phyloP scores from a whole-genome alignment of 257 asterid species.

The Prunella vulgaris region DNA sequence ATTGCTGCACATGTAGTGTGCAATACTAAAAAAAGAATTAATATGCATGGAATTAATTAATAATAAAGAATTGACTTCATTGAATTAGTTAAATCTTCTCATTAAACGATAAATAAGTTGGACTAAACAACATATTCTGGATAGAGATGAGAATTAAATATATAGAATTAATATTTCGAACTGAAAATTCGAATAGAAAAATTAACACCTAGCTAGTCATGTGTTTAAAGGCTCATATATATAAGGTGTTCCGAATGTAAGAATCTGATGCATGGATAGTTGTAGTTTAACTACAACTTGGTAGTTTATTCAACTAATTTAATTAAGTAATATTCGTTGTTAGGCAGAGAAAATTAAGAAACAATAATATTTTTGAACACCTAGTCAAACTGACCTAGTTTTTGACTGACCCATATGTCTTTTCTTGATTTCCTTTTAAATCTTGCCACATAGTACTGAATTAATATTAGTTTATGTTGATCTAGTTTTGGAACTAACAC shows the following conservation, averaged over 20 bases:
- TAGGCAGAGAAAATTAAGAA: constrained; percentile 10
- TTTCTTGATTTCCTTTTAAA: constrained; percentile 35
- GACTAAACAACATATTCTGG: no score
- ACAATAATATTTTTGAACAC: constrained; percentile 25
- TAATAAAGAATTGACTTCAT: not conserved
- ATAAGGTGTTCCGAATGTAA: not conserved
- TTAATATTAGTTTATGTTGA: constrained; percentile 24
- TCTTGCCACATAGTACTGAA: constrained; percentile 19
- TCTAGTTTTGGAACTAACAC: constrained; percentile 38
- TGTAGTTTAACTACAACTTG: constrained; percentile 16
- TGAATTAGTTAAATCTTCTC: not conserved
- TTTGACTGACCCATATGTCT: constrained; percentile 42
- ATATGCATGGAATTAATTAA: not conserved
- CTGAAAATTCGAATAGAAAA: no score
- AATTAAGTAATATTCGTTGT: constrained; percentile 11
- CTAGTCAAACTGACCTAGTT: constrained; percentile 42
- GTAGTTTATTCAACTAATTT: not conserved
- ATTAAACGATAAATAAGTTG: not conserved
- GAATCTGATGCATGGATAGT: constrained; percentile 21
- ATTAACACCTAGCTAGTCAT: no score
- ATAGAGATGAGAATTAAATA: no score
- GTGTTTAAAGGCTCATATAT: no score
- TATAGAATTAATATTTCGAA: no score
- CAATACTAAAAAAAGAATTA: not conserved
- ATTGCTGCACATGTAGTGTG: not conserved